Base-by-base conservation (phyloP, 441 rosid species). In the Mallotus japonicus region DNA sequence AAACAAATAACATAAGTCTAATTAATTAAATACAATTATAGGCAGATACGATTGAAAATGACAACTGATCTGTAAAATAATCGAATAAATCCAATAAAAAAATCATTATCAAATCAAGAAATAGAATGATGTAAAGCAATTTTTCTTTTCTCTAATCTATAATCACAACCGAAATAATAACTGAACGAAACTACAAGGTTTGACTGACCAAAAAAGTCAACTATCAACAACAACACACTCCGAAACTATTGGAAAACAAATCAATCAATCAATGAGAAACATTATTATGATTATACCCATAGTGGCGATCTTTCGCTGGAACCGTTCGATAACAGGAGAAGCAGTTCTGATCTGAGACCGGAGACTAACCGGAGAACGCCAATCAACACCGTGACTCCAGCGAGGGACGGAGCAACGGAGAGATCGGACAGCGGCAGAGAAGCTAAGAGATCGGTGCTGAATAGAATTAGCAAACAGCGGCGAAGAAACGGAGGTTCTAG, bases 331-430 rank as follows among this genome's bases (percentile, higher is more conserved):
- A 56, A 74, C 82, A 1, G 97, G 90, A 71, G 92, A 74, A 22
- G 66, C 84, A 13, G 85, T 58, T 80, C 93, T 85, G 88, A 85
- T 86, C 88, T 88, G 97, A 19, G 91, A 67, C 7, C 95, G 93
- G 12, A 88, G 83, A 51, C 89, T 78, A 37, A 81, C 44, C 0
- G 96, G 86, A 46, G 90, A 90, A 61, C 87, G 80, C 73, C 95
- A 89, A 77, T 87, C 89, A 57, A 83, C 81, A 24, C 91, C 83
- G 78, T 87, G 97, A 74, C 93, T 85, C 97, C 94, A 89, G 53
- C 93, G 86, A 34, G 93, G 87, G 8, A 81, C 78, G 16, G 89
- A 89, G 69, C 75, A 71, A n/a, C 83, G 78, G 59, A 87, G 65
- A 3, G 91, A 86, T 65, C 92, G 89, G 57, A 73, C 81, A 7